Percentiles rank a stretch among this genome's conserved stretches.
These are phyloP conservation scores for Vaccinium myrtillus DNA, from an alignment of 148 eudicot genomes.

Conservation along the genomic window DNA sequence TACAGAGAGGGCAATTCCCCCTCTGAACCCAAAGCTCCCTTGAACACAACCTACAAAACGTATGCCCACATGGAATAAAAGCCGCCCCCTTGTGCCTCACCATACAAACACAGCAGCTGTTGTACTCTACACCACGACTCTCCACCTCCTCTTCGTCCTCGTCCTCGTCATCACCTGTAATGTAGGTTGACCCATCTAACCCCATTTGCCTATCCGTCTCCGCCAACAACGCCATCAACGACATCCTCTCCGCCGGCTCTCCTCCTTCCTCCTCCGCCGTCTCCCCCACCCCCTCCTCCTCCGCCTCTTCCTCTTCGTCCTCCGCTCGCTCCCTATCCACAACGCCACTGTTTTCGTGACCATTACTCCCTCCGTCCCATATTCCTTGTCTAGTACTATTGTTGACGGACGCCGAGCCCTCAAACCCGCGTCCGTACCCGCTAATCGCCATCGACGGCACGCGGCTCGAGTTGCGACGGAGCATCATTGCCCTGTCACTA, in stretches of 20 bases:
- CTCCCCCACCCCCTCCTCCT: conserved; percentile 25
- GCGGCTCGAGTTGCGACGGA: conserved; percentile 17
- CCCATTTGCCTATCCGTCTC: conserved; percentile 71
- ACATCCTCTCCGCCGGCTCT: conserved; percentile 50
- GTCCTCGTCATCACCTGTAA: conserved; percentile 39
- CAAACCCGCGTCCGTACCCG: neutral
- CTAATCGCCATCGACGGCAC: neutral
- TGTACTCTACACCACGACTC: conserved; percentile 29
- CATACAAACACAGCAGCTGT: conserved; percentile 69
- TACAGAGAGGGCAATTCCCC: conserved; percentile 83
- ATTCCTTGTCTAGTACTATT: neutral
- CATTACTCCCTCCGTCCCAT: neutral
- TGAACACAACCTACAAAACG: conserved; percentile 81
- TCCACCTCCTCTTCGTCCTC: conserved; percentile 44
- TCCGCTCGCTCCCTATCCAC: neutral
- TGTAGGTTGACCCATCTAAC: conserved; percentile 46
- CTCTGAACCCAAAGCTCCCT: conserved; percentile 78
- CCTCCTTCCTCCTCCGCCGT: conserved; percentile 26
- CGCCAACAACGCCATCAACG: conserved; percentile 84
- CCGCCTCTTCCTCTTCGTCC: conserved; percentile 9
- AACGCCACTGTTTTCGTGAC: neutral
- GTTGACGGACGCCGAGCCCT: neutral
- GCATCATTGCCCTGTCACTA: conserved; percentile 10
- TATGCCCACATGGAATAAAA: conserved; percentile 80
- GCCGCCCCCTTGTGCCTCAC: conserved; percentile 86